Evolutionary conservation across 2,329 filamentous ascomycete species (phyloP).

Genomic region (Cladosporium cucumerinum): DNA sequence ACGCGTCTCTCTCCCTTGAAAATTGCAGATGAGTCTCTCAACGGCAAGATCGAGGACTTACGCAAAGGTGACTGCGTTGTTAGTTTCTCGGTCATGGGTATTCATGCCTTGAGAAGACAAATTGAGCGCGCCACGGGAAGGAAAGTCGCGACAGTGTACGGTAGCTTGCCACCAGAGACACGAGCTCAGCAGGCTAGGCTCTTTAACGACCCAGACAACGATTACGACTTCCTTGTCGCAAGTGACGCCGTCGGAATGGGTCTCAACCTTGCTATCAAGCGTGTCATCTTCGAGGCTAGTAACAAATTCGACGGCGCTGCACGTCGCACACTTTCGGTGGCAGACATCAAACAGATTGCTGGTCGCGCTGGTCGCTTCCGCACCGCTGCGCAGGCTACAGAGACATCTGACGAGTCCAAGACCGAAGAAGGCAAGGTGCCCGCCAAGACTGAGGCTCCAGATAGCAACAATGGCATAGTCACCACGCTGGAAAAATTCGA

Average conservation of each 20-base stretch:
- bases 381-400: slow-evolving; percentile 57
- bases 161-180: slow-evolving; percentile 85
- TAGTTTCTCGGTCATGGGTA: slow-evolving; percentile 74
- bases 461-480: slow-evolving; percentile 60
- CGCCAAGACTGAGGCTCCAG: slow-evolving; percentile 17
- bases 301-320: slow-evolving; percentile 66
- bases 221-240: slow-evolving; percentile 91
- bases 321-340: slow-evolving; percentile 59
- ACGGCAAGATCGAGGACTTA: slow-evolving; percentile 62
- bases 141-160: slow-evolving; percentile 90
- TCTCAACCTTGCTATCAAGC: slow-evolving; percentile 82
- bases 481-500: slow-evolving; percentile 74
- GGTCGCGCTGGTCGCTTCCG: slow-evolving; percentile 86
- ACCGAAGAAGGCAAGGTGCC: slow-evolving; percentile 27
- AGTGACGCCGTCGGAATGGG: slow-evolving; percentile 98
- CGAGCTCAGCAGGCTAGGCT: slow-evolving; percentile 84
- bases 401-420: slow-evolving; percentile 28
- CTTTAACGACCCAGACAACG: slow-evolving; percentile 93
- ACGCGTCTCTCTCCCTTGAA: slow-evolving; percentile 75
- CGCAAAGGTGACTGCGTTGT: slow-evolving; percentile 90
- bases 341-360: slow-evolving; percentile 91
- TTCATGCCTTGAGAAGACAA: slow-evolving; percentile 74
- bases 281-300: slow-evolving; percentile 79
- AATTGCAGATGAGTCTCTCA: slow-evolving; percentile 61
- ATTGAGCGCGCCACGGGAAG: slow-evolving; percentile 74